phyloP scores from a whole-genome alignment of 345 rosid genomes.

The Euclidium syriacum region DNA sequence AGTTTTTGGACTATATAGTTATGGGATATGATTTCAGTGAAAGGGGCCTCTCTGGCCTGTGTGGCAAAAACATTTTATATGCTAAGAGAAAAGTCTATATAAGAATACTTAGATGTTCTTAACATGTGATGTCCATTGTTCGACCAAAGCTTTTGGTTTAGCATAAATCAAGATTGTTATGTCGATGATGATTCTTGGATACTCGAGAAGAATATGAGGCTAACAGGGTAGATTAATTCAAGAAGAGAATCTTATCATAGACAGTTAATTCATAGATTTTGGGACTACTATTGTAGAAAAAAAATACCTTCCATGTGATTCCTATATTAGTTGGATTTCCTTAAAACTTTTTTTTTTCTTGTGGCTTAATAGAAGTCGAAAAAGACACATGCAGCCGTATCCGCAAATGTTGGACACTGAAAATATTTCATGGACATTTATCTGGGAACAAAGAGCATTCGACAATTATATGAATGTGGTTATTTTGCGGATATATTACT shows the following conservation, averaged over 20 bases:
- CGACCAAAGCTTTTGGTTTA: background rate
- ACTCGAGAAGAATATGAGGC: background rate
- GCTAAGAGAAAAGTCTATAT: background rate
- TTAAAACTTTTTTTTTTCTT: background rate
- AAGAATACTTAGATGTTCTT: background rate
- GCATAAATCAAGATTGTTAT: background rate
- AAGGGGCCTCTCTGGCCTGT: background rate
- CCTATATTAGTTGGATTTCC: background rate
- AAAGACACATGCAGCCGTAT: background rate
- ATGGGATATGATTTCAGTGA: background rate
- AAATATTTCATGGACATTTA: background rate
- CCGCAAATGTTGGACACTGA: background rate
- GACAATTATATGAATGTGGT: background rate
- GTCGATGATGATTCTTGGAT: background rate
- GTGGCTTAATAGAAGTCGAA: background rate
- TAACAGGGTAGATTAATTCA: background rate
- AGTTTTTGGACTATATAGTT: background rate
- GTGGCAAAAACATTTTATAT: background rate
- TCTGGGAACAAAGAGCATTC: background rate
- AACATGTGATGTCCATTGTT: background rate
- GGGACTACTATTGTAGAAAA: background rate
- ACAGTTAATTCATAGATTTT: background rate
- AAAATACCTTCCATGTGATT: background rate
- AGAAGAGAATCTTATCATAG: background rate
- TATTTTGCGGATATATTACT: background rate